Evolutionary conservation across 257 asterid genomes (phyloP), one percentile per base, ranked within the genome.

Genomic region (Coffea eugenioides): DNA sequence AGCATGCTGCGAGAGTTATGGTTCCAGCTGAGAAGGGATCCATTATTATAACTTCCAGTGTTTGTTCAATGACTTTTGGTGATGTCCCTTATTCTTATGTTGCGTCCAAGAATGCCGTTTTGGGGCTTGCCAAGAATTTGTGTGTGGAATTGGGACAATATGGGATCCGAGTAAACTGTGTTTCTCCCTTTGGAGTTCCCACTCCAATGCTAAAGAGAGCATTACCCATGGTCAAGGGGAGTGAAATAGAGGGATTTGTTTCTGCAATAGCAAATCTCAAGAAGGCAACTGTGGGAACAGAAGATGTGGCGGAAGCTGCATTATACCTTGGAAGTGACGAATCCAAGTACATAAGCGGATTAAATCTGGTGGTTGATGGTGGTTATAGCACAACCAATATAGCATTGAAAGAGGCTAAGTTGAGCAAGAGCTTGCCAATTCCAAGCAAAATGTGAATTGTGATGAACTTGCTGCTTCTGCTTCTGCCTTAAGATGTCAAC

Each of bases 341-440:
- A 43, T 74, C 86, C 0, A 83, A 83, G 78, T 88, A 84, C 71
- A 36, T 88, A 2, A 88, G 88, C 52, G 86, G 88, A 15, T 76
- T 75, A 51, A 84, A 84, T 68, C 52, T 86, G 12, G 85, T 82
- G 51, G 71, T 84, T 15, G 91, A 88, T 75, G 90, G 91, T 39
- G 90, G 90, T 6, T 83, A 80, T 57, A 86, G 88, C 75, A 76
- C 84, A 14, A 88, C 87, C 1, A 89, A 84, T 41, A 31, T 68
- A 39, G 86, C 89, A 6, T 65, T 86, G 59, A 45, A 71, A 27
- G 73, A 81, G 49, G 64, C 61, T 5, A 6, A 18, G 7, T 49
- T 13, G 56, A 49, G 6, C 56, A 49, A 49, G 10, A 8, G 56
- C 10, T 49, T 49, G 56, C 0, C 10, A 8, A 49, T 49, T 13